Base-by-base conservation (phyloP, 2,329 filamentous ascomycete species). In the Exophiala sp. region DNA sequence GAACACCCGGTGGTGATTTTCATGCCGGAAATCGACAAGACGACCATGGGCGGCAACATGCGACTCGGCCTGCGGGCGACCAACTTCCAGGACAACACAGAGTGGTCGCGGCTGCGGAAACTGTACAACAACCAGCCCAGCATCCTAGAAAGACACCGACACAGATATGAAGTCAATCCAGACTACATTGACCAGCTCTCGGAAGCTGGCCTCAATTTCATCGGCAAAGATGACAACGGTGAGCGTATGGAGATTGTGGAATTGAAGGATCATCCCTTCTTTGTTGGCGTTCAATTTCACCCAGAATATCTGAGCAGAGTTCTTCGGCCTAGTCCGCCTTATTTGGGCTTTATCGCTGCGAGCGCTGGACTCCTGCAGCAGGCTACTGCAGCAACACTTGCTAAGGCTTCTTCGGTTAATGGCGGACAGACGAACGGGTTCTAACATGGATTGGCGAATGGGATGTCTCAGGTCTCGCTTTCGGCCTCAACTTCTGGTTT, bases 121-220 rank as follows among this genome's bases (percentile, higher is more conserved):
- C 74, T 95, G 8, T 95, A 95, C 69, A 74, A 65, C 46, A 57
- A 72, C 1, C 69, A 58, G 3, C 48, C 75, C 0, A 70, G 72
- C 14, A 79, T 87, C 40, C 72, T 79, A 54, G 91, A 95, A 76
- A 83, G 91, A 47, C 91, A 96, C 71, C 84, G 91, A 56, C 91
- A 96, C 72, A 83, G 90, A 35, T 96, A 95, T 69, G 91, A 96
- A 74, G 88, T 95, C 61, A 95, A 95, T 73, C 90, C 91, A 0
- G 80, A 83, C 9, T 86, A 86, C 65, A 82, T 95, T 48, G 82
- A 86, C 3, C 72, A 73, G 32, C 77, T 96, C 3, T 80, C 89
- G 60, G 72, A 80, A 42, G 82, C 79, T 4, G 91, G 90, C 0
- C 75, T 96, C 32, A 75, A 78, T 39, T 91, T 95, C 66, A 79